These are phyloP conservation scores for Verticillium albo-atrum DNA, from an alignment of 2,329 filamentous ascomycete species.

Conservation along the genomic window DNA sequence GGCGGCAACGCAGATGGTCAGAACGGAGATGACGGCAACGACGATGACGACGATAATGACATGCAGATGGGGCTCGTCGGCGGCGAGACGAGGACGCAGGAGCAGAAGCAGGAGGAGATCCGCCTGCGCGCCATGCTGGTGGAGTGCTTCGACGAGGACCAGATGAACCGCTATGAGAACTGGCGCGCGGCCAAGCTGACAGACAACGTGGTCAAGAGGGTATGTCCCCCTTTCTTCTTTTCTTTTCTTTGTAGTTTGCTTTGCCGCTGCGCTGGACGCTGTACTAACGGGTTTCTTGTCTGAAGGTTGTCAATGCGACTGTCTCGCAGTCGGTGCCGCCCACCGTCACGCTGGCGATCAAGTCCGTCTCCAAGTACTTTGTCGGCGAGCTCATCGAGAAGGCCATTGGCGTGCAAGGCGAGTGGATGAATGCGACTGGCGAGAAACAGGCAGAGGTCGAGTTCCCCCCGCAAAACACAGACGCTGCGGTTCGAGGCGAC, in stretches of 20 bases:
- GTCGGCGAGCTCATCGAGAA: constrained; percentile 71
- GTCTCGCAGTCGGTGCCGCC: constrained; percentile 74
- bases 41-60: constrained; percentile 46
- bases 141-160: constrained; percentile 59
- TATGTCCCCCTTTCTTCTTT: constrained; percentile 31
- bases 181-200: constrained; percentile 67
- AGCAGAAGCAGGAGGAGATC: constrained; percentile 62
- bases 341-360: constrained; percentile 71
- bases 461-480: constrained; percentile 31
- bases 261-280: background rate
- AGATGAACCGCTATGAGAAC: constrained; percentile 65
- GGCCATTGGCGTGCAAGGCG: constrained; percentile 65
- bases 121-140: constrained; percentile 57
- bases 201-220: constrained; percentile 64
- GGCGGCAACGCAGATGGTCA: constrained; percentile 35
- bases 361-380: constrained; percentile 71
- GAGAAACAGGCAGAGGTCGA: constrained; percentile 54
- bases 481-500: constrained; percentile 18
- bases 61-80: constrained; percentile 51
- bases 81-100: constrained; percentile 58
- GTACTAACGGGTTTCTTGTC: background rate
- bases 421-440: constrained; percentile 58
- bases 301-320: constrained; percentile 70
- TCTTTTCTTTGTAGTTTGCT: background rate
- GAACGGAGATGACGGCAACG: constrained; percentile 49